These are phyloP conservation scores for Fagopyrum homotropicum DNA, from an alignment of 148 eudicot species.

Conservation along the genomic window DNA sequence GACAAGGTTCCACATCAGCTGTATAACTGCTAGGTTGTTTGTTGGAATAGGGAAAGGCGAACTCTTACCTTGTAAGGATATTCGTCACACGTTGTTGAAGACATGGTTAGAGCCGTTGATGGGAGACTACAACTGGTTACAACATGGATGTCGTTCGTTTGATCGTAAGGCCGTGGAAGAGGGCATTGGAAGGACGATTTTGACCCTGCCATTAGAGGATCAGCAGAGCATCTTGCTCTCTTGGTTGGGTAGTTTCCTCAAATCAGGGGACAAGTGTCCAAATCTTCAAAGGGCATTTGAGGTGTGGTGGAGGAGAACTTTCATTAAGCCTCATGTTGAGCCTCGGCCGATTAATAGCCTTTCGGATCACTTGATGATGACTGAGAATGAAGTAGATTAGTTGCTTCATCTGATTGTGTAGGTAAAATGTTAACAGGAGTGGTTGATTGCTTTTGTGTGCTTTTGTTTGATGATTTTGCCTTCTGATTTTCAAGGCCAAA, in stretches of 20 bases:
- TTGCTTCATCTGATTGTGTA: not conserved
- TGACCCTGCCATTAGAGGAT: conserved; percentile 85
- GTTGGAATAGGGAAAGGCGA: conserved; percentile 93
- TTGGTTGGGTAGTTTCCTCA: conserved; percentile 77
- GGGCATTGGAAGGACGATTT: conserved; percentile 85
- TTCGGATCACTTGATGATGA: conserved; percentile 25
- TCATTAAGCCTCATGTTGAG: conserved; percentile 66
- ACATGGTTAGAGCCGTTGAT: conserved; percentile 90
- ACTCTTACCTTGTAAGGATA: conserved; percentile 70
- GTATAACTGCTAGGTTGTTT: conserved; percentile 68
- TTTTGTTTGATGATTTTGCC: conserved; percentile 1
- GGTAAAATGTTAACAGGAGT: conserved; percentile 8
- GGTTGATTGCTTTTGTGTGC: conserved; percentile 9
- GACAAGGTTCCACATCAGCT: conserved; percentile 61
- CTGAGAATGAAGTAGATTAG: conserved; percentile 8
- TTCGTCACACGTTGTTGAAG: conserved; percentile 48
- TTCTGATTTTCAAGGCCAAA: not conserved
- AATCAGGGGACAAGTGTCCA: conserved; percentile 76
- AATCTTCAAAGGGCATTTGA: conserved; percentile 90
- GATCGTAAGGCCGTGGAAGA: conserved; percentile 87
- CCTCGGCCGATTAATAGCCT: conserved; percentile 25
- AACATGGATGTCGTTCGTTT: conserved; percentile 76
- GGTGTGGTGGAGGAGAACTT: conserved; percentile 99
- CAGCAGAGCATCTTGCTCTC: conserved; percentile 74
- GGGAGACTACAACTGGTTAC: conserved; percentile 78